Base-by-base conservation (phyloP, 208 protist genomes). In the Trypanosoma cruzi region DNA sequence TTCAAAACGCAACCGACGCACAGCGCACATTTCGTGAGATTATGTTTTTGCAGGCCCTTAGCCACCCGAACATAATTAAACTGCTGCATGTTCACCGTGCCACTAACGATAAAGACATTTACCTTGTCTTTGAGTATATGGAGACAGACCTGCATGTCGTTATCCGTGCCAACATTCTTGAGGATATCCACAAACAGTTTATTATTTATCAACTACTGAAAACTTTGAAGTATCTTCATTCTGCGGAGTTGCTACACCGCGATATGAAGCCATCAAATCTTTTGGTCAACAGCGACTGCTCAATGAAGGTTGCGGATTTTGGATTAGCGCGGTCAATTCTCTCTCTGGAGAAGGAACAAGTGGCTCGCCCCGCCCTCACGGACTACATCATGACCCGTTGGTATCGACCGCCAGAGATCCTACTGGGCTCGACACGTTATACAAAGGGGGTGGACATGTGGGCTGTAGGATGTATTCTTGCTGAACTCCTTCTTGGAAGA, bases 81-180 rank as follows among this genome's bases (percentile, higher is more conserved):
- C 79, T 99, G 28, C 82, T 98, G 34, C 95, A 99, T 66, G 98
- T 99, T 0, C 86, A 98, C 53, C 98, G 98, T 62, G 97, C 96
- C 28, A 89, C 97, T 56, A 99, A 99, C 73, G 96, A 99, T 66
- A 88, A 93, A 32, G 98, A 99, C 75, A 98, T 99, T 64, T 99
- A 99, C 74, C 82, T 99, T 14, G 94, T 99, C 10, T 99, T 99
- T 68, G 97, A 99, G 85, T 99, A 98, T 83, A 99, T 99, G 96
- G 97, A 97, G 64, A 97, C 94, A 0, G 95, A 98, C 68, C 77
- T 98, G 59, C 90, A 97, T 81, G 85, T 90, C 14, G 86, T 99
- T 6, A 99, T 99, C 56, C 89, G 96, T 53, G 95, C 98, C 28
- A 98, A 97, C 69, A 99, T 99, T 64, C 82, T 99, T 16, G 97